phyloP scores from a whole-genome alignment of 768 basidiomycete species.

The Pulveroboletus sp. region DNA sequence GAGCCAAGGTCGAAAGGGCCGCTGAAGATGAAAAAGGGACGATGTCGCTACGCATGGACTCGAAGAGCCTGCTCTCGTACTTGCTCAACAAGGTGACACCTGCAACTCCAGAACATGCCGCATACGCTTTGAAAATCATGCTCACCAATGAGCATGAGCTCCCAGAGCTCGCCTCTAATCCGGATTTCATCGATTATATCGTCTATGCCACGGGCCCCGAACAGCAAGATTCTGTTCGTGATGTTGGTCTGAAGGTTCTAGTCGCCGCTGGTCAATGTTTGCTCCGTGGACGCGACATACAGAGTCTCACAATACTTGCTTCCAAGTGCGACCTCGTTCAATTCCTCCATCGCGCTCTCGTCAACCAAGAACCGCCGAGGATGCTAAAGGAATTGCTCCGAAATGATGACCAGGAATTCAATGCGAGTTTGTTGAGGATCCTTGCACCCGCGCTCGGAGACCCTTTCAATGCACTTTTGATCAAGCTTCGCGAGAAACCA shows the following conservation, averaged over 20 bases:
- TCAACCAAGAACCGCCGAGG: no score
- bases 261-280: not conserved
- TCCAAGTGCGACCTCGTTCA: no score
- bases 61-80: constrained; percentile 1
- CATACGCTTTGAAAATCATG: not conserved
- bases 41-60: not conserved
- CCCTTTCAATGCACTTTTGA: no score
- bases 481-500: not conserved
- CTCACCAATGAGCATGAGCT: not conserved
- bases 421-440: no score
- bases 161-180: not conserved
- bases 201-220: not conserved
- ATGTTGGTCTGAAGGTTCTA: not conserved
- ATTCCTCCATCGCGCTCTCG: no score
- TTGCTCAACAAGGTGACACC: not conserved
- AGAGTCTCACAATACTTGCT: no score
- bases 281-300: not conserved
- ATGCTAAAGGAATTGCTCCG: no score
- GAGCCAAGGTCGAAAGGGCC: not conserved
- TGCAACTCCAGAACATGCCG: not conserved
- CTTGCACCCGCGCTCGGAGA: no score
- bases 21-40: not conserved
- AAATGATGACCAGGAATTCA: no score
- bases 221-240: not conserved
- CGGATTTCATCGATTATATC: constrained; percentile 3